Evolutionary conservation across 2,329 filamentous ascomycete genomes (phyloP), one percentile per base, ranked within the genome.

Genomic region (Aspergillus caelatus): DNA sequence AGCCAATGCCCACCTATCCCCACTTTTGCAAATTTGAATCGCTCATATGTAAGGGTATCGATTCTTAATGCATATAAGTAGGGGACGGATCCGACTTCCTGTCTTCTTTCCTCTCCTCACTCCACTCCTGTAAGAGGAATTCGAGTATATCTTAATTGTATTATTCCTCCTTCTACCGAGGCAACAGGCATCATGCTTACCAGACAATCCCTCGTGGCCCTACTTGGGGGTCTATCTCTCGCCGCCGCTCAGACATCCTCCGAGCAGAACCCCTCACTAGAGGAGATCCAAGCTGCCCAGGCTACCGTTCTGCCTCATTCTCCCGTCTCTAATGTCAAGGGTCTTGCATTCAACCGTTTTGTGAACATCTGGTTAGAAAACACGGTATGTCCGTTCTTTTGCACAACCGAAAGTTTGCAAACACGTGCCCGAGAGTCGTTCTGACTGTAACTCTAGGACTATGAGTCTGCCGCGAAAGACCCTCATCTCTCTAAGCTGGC

Each of bases 301-400:
- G 88, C 88, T 9, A 89, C 86, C 1, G 88, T 87, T 12, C 81
- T 83, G 72, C 88, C 88, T 1, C 78, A 79, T 65, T 87, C 86
- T 65, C 87, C 88, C 2, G 87, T 84, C 36, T 88, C 84, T 74
- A 74, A 87, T 70, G 87, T 93, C 58, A 84, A 87, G 73, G 92
- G 92, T 65, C 87, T 89, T 73, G 87, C 84, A 0, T 94, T 94
- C 73, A 85, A 93, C 73, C 87, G 91, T 19, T 86, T 91, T 65
- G 87, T 88, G 61, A 85, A 88, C 62, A 88, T 94, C 76, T 94
- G 89, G 88, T 83, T 93, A 55, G 91, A 94, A 80, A 94, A 94
- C 75, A 91, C 88, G 56, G 84, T 75, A 66, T 26, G 89, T 65
- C 16, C 32, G 26, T n/a, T n/a, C 21, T 16, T 54, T 28, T 12